These are phyloP conservation scores for Calonectria pseudoturangicola DNA, from an alignment of 2,329 filamentous ascomycete genomes.

Conservation along the genomic window DNA sequence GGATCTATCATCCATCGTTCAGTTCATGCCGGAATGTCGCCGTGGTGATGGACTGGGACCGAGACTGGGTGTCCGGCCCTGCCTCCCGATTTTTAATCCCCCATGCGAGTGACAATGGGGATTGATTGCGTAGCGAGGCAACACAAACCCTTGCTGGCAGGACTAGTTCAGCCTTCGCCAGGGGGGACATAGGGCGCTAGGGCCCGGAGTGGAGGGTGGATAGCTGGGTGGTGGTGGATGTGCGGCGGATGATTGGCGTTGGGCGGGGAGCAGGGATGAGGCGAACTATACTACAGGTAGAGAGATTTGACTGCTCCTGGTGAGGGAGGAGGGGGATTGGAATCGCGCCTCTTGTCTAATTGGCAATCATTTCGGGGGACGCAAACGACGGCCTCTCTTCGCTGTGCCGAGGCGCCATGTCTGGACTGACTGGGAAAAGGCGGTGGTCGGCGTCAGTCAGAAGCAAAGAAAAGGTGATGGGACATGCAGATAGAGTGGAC, in stretches of 20 bases:
- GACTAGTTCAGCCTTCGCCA: conserved; percentile 23
- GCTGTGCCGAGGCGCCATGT: neutral
- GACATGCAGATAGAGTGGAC: neutral
- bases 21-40: neutral
- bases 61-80: conserved; percentile 4
- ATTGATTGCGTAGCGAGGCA: conserved; percentile 3
- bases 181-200: conserved; percentile 17
- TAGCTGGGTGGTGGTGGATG: neutral
- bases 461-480: conserved; percentile 2
- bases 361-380: neutral
- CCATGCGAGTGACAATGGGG: neutral
- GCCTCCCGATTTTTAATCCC: conserved; percentile 14
- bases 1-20: neutral
- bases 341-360: neutral
- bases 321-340: too few species aligned
- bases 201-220: conserved; percentile 15
- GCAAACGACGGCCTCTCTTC: neutral
- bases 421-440: neutral
- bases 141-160: conserved; percentile 18
- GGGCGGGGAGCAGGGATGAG: conserved; percentile 18
- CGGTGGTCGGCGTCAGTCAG: conserved; percentile 2
- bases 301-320: conserved; percentile 24
- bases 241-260: conserved; percentile 24
- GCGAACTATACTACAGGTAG: neutral
- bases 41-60: conserved; percentile 8